Conservation (phyloP, 257 asterid genomes). For the Scutellaria minor region DNA sequence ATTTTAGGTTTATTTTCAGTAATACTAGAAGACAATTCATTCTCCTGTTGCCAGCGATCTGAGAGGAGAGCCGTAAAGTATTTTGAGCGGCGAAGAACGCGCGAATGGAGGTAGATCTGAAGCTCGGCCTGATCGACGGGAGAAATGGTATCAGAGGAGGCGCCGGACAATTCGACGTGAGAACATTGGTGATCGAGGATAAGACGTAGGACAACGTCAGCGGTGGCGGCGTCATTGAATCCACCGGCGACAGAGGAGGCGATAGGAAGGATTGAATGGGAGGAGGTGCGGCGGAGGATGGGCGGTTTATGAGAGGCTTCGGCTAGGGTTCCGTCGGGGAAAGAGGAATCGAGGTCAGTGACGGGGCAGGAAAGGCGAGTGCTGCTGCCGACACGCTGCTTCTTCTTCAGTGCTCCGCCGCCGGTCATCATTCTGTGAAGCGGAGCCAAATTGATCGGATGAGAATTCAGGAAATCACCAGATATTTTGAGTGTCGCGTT, state of each 20-base stretch:
- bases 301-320: conserved; percentile 50
- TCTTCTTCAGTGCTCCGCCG: conserved; percentile 53
- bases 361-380: conserved; percentile 44
- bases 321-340: conserved; percentile 43
- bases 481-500: too few relatives aligned
- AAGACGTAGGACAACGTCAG: conserved; percentile 66
- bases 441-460: conserved; percentile 18
- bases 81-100: conserved; percentile 58
- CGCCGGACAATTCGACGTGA: conserved; percentile 27
- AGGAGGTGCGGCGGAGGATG: conserved; percentile 48
- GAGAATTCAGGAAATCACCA: not conserved
- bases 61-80: conserved; percentile 71
- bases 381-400: conserved; percentile 59
- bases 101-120: conserved; percentile 70
- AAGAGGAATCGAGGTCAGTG: conserved; percentile 43
- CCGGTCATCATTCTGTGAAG: conserved; percentile 35
- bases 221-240: conserved; percentile 64
- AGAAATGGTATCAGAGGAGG: conserved; percentile 37
- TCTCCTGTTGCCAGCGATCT: conserved; percentile 67
- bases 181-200: conserved; percentile 41
- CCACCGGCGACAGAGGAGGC: conserved; percentile 38
- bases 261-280: conserved; percentile 40
- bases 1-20: conserved; percentile 34
- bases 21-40: conserved; percentile 29
- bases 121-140: conserved; percentile 48